Percentiles rank a stretch among this genome's conserved stretches.
Conservation (phyloP, 768 basidiomycete species). For the Baorangia bicolor region DNA sequence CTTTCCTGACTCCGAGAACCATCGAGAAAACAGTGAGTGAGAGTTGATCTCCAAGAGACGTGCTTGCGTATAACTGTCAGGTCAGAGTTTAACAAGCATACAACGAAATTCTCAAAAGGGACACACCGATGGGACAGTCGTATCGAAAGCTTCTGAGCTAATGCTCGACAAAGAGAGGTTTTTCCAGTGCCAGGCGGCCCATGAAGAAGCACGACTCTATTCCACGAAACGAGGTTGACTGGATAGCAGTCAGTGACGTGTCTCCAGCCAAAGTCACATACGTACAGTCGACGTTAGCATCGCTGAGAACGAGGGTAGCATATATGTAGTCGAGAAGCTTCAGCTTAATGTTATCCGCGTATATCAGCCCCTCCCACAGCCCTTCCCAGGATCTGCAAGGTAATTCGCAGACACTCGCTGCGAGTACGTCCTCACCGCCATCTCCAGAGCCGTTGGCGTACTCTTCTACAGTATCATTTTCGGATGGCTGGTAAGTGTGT, state of each 20-base stretch:
- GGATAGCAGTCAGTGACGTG: slow-evolving; percentile 4
- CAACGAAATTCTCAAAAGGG: neutral
- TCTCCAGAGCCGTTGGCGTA: slow-evolving; percentile 63
- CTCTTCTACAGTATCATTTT: slow-evolving; percentile 68
- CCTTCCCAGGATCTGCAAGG: slow-evolving; percentile 86
- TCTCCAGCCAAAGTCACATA: slow-evolving; percentile 8
- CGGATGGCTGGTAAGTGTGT: slow-evolving; percentile 84
- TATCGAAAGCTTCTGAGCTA: slow-evolving; percentile 94
- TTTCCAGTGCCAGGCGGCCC: slow-evolving; percentile 99
- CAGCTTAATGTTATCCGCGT: slow-evolving; percentile 77
- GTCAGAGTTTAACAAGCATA: neutral
- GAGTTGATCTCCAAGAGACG: slow-evolving; percentile 97
- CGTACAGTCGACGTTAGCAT: slow-evolving; percentile 82
- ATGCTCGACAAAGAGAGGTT: slow-evolving; percentile 89
- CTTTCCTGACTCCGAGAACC: slow-evolving; percentile 99
- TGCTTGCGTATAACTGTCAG: slow-evolving; percentile 73
- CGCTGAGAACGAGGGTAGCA: slow-evolving; percentile 90
- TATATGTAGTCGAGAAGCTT: slow-evolving; percentile 92
- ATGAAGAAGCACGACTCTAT: slow-evolving; percentile 90
- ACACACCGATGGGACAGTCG: slow-evolving; percentile 79
- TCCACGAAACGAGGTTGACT: slow-evolving; percentile 95
- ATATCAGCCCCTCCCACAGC: slow-evolving; percentile 91
- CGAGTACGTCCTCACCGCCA: slow-evolving; percentile 67
- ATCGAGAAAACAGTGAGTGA: slow-evolving; percentile 95
- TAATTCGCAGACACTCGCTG: slow-evolving; percentile 87